Percentiles rank a stretch among this genome's conserved stretches.
These are phyloP conservation scores for Pachysandra terminalis DNA, from an alignment of 164 flowering plant species.

Conservation along the genomic window DNA sequence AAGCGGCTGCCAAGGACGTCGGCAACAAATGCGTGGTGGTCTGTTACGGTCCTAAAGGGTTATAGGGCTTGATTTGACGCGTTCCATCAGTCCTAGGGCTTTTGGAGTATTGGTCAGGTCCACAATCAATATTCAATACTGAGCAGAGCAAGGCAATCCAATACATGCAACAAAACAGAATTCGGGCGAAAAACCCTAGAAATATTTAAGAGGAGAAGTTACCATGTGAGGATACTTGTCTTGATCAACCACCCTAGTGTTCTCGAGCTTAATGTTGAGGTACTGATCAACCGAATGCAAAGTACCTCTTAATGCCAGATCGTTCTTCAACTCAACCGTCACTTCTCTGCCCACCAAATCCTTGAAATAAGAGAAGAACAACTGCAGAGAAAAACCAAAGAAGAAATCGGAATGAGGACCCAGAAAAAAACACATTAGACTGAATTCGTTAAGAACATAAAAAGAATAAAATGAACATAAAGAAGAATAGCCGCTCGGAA, in stretches of 20 bases:
- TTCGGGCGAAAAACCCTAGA: neutral
- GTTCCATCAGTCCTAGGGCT: too few relatives aligned
- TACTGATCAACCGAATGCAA: constrained; percentile 96
- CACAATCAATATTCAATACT: neutral
- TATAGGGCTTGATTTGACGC: too few relatives aligned
- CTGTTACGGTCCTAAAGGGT: too few relatives aligned
- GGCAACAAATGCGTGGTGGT: too few relatives aligned
- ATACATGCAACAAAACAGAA: neutral
- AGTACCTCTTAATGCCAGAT: constrained; percentile 84
- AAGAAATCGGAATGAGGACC: neutral
- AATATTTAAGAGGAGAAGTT: constrained; percentile 11
- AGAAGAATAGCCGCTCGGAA: neutral
- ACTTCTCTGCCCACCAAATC: constrained; percentile 96
- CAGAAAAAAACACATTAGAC: neutral
- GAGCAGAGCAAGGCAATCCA: neutral
- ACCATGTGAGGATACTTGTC: constrained; percentile 98
- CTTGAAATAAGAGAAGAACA: constrained; percentile 97
- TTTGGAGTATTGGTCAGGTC: too few relatives aligned
- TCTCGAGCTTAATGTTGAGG: constrained; percentile 94
- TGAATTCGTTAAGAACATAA: neutral
- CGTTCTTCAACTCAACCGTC: constrained; percentile 94
- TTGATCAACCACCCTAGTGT: constrained; percentile 91
- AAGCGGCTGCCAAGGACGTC: too few relatives aligned
- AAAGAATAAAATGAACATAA: neutral
- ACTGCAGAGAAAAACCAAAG: constrained; percentile 21